Base-by-base conservation (phyloP, 1,284 basidiomycete species). In the Trametes versicolor region DNA sequence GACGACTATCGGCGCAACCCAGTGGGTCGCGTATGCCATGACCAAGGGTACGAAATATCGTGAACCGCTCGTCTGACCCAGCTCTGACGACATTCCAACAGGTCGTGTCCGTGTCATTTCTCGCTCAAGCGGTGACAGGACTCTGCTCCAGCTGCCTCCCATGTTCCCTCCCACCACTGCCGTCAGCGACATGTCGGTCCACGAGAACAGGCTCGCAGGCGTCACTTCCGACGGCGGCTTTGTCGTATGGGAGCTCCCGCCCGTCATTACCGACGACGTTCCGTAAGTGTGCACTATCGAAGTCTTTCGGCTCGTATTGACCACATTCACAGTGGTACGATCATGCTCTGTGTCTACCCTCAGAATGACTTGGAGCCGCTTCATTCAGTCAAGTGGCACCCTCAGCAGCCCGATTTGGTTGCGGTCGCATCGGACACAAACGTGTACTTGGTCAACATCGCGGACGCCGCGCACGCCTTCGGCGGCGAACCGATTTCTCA, bases 1-100 rank as follows among this genome's bases (percentile, higher is more conserved):
- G 10, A 90, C 90, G 13, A 95, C 93, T 34, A 94, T 95, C 62
- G 93, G 92, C 12, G 92, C 92, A 12, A 93, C 92, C 7, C 90
- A 92, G 72, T 94, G 92, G 91, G 93, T 95, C 65, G 92, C 93
- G 15, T 95, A 95, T 73, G 92, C 91, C 23, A 94, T 95, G 93
- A 94, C 90, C n/a, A 89, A 90, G 79, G 92, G 90, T 87, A 63
- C 3, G 75, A 70, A 10, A 32, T n/a, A 32, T 32, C 23, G 39
- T 39, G 37, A 63, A 19, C 53, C 27, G 37, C 23, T 32, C 50
- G 19, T 55, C 23, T 29, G 15, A 0, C 0, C 32, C 17, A 29
- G 19, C 19, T 54, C 45, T 19, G 4, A 58, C 34, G 2, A 13
- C 17, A 27, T 10, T 27, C 17, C 29, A 58, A 3, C 66, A 88